Evolutionary conservation across 108 stramenopile genomes (phyloP).

Genomic region (Schizochytrium sp.): DNA sequence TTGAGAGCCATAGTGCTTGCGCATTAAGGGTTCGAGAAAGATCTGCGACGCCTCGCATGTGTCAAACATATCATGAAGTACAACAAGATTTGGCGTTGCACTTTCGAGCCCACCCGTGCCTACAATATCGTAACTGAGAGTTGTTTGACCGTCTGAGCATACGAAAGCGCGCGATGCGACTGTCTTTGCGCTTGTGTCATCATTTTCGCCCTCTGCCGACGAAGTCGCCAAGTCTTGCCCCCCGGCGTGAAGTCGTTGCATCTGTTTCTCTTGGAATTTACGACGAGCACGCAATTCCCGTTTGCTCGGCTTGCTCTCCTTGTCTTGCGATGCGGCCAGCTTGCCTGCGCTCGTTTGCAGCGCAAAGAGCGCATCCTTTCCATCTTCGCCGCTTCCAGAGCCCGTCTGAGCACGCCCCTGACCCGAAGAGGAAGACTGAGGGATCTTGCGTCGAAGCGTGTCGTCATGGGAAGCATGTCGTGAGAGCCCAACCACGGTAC

Average conservation of each 20-base stretch:
- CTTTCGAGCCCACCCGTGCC: constrained; percentile 17
- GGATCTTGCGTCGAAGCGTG: not conserved
- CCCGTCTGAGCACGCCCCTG: too few species aligned
- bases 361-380: not conserved
- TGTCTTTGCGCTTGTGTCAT: not conserved
- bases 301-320: not conserved
- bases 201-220: not conserved
- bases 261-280: constrained; percentile 14
- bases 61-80: constrained; percentile 54
- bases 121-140: constrained; percentile 28
- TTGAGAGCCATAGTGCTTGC: constrained; percentile 38
- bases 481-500: not conserved
- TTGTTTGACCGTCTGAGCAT: constrained; percentile 28
- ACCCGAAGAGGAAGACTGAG: not conserved
- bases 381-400: not conserved
- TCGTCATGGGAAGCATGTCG: not conserved
- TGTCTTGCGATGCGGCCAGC: not conserved
- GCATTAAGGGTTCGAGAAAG: constrained; percentile 37
- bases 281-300: constrained; percentile 4
- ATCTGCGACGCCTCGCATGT: constrained; percentile 42
- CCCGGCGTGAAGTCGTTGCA: not conserved
- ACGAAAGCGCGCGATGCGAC: not conserved
- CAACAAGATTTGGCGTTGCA: constrained; percentile 22
- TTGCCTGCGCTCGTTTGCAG: not conserved
- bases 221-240: not conserved